phyloP scores from a whole-genome alignment of 176 grass and related monocot genomes.

The Stipa capillata region DNA sequence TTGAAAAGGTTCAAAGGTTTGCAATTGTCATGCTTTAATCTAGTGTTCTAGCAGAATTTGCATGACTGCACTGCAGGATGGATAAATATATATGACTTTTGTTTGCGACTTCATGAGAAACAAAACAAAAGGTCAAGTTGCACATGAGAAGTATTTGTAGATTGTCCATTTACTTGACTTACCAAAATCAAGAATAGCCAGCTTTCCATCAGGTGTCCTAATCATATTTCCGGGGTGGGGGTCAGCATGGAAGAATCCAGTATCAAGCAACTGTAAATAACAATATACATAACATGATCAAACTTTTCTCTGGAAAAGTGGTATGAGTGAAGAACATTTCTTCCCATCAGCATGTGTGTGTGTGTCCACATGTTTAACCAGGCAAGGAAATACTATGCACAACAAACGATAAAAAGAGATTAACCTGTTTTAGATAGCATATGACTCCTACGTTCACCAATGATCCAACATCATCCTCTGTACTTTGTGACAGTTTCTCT shows the following conservation, averaged over 20 bases:
- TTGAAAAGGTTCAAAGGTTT: neutral
- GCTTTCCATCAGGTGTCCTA: conserved; percentile 87
- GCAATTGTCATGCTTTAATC: neutral
- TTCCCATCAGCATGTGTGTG: neutral
- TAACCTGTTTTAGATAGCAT: conserved; percentile 98
- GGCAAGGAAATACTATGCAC: no score
- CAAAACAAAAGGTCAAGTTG: neutral
- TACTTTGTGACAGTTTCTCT: conserved; percentile 94
- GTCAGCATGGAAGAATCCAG: conserved; percentile 97
- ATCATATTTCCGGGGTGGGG: conserved; percentile 99
- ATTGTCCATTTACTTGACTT: conserved; percentile 17
- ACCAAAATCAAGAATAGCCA: conserved; percentile 99
- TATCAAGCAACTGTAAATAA: conserved; percentile 94
- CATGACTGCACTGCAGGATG: neutral
- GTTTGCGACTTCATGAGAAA: neutral
- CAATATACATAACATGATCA: neutral
- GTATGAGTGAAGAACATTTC: neutral
- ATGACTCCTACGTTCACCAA: conserved; percentile 96
- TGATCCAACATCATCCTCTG: conserved; percentile 81
- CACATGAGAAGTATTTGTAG: neutral
- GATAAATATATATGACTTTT: neutral
- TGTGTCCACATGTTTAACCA: no score
- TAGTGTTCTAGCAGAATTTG: neutral
- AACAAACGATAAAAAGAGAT: neutral
- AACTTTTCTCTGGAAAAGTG: neutral